Base-by-base conservation (phyloP, 768 basidiomycete genomes). In the Mycena galopus region DNA sequence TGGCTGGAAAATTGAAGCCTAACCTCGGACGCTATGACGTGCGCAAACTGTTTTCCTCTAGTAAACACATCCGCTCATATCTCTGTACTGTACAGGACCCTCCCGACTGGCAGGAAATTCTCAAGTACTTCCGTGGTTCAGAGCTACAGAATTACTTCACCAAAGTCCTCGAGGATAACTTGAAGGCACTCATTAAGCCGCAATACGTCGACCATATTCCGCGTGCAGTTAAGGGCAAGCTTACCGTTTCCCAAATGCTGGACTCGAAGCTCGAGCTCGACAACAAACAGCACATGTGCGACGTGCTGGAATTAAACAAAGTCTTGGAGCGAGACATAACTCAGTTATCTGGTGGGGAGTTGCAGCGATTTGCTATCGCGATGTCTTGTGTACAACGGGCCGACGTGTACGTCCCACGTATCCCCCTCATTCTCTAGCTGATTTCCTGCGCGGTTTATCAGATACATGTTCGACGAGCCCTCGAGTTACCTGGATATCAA, bases 161-260 rank as follows among this genome's bases (percentile, higher is more conserved):
- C 61, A 99, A 99, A 83, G 96, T 99, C 8, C 88, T 99, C 23
- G 98, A 99, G 83, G 98, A 99, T 83, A 96, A 99, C 79, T 86
- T 99, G 80, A 99, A 98, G 86, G 97, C 98, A 1, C 90, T 99
- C 73, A 99, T 99, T 82, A 99, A 99, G 84, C 98, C 98, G 1
- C 98, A 99, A 89, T 99, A 99, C 81, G 98, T 99, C 75, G 98
- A 99, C 81, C 97, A 99, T 81, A 98, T 99, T 78, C 98, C 98
- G 5, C 91, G 93, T 51, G 96, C 96, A 47, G 95, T 99, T 87
- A 97, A 99, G 83, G 96, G 93, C 65, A 87, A 85, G 58, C 89
- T 95, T 88, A 93, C 93, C 3, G 97, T 99, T 30, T 85, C 88
- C 8, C 87, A 95, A 79, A 98, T 99, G 97, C 90, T 99, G 72